phyloP scores from a whole-genome alignment of 2,329 filamentous ascomycete genomes.

The Alternaria alternata region DNA sequence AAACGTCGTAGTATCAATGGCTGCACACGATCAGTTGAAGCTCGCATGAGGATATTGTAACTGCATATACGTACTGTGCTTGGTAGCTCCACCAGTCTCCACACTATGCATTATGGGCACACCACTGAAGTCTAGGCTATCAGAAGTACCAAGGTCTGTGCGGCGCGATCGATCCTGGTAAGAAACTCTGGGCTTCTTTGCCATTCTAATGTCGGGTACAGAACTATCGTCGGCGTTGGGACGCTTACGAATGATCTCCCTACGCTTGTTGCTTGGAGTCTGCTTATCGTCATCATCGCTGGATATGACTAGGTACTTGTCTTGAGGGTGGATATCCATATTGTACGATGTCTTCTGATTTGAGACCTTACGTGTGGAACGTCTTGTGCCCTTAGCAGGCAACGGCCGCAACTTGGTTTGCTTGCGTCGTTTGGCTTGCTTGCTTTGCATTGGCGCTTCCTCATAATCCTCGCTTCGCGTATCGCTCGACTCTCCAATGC shows the following conservation, averaged over 20 bases:
- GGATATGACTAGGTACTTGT: slow-evolving; percentile 24
- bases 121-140: neutral
- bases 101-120: neutral
- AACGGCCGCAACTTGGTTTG: neutral
- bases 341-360: slow-evolving; percentile 34
- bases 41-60: neutral
- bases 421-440: slow-evolving; percentile 22
- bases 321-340: slow-evolving; percentile 41
- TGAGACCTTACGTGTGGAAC: slow-evolving; percentile 33
- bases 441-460: neutral
- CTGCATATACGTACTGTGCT: neutral
- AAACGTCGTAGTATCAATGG: neutral
- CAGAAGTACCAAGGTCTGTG: neutral
- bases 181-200: neutral
- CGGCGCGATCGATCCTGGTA: neutral
- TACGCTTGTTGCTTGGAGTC: slow-evolving; percentile 2
- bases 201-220: neutral
- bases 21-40: slow-evolving; percentile 8
- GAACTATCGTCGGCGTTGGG: neutral
- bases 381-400: slow-evolving; percentile 23
- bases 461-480: slow-evolving; percentile 17
- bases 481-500: slow-evolving; percentile 1
- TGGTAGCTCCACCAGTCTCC: neutral
- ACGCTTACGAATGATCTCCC: neutral
- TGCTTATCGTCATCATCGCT: slow-evolving; percentile 11